Conservation (phyloP, 345 rosid species). For the Hibiscus tridactylites region DNA sequence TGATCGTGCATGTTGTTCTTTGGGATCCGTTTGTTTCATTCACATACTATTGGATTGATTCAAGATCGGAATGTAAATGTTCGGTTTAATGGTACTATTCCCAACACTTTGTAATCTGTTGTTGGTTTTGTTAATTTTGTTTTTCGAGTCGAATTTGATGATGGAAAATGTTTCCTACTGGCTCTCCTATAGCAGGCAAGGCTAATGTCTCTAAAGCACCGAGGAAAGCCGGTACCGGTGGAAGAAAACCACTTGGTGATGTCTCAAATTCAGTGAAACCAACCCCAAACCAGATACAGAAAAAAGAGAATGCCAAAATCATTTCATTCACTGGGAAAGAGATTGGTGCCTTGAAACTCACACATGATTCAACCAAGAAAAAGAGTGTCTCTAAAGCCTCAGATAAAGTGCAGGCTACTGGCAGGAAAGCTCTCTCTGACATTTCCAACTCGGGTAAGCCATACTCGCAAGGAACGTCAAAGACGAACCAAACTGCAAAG, state of each 20-base stretch:
- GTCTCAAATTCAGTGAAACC: background rate
- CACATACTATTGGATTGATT: too few species aligned
- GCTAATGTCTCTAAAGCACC: conserved; percentile 9
- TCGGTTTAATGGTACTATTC: too few species aligned
- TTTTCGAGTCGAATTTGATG: conserved; percentile 8
- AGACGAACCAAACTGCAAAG: conserved; percentile 20
- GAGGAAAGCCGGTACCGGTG: conserved; percentile 9
- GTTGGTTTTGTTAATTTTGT: background rate
- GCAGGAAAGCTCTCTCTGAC: background rate
- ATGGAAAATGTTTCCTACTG: background rate
- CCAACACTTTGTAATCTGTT: background rate
- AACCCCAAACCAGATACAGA: conserved; percentile 9
- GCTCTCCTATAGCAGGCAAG: conserved; percentile 8
- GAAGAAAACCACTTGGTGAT: conserved; percentile 1
- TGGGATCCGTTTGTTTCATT: too few species aligned
- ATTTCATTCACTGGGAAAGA: background rate
- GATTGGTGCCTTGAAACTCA: background rate
- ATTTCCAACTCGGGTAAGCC: conserved; percentile 18
- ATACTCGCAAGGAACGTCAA: conserved; percentile 20
- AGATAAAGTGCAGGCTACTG: background rate
- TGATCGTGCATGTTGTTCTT: too few species aligned
- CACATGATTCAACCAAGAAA: conserved; percentile 27
- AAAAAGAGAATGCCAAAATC: conserved; percentile 23
- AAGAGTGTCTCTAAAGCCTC: conserved; percentile 22
- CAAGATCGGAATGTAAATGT: too few species aligned